phyloP scores from a whole-genome alignment of 805 yeast genomes.

The Nakazawaea wickerhamii region DNA sequence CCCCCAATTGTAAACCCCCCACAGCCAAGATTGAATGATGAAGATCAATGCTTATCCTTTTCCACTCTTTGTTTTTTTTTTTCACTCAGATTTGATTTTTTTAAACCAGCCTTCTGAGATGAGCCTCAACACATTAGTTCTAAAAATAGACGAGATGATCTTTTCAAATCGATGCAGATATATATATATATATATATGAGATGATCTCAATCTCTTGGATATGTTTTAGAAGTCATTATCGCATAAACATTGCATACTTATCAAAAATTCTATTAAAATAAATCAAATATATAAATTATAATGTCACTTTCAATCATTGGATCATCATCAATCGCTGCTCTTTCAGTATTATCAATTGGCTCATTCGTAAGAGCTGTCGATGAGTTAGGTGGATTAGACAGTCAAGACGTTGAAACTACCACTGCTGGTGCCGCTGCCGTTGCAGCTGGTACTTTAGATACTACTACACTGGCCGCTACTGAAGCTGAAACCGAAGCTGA shows the following conservation, averaged over 20 bases:
- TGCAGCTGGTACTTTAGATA: neutral
- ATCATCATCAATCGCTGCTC: slow-evolving; percentile 9
- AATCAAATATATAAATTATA: neutral
- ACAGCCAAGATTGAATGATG: neutral
- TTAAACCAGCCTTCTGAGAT: neutral
- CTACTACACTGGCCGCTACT: neutral
- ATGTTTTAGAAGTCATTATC: too few relatives aligned
- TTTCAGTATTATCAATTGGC: slow-evolving; percentile 6
- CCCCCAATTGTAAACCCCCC: neutral
- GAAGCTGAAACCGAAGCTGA: neutral
- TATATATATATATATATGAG: neutral
- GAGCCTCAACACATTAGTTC: neutral
- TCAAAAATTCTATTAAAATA: neutral
- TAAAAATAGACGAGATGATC: slow-evolving; percentile 2
- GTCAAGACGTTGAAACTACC: neutral
- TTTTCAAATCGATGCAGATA: neutral
- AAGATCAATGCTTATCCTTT: too few relatives aligned
- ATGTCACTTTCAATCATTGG: slow-evolving; percentile 13
- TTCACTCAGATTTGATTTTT: neutral
- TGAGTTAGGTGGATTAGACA: slow-evolving; percentile 9
- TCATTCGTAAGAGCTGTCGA: slow-evolving; percentile 6
- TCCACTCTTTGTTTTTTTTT: neutral
- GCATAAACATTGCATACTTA: too few relatives aligned
- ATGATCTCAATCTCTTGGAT: too few relatives aligned
- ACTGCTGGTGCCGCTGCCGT: neutral